Percentiles rank a stretch among this genome's conserved stretches.
Conservation (phyloP, 768 basidiomycete genomes). For the Macrocybe gigantea region DNA sequence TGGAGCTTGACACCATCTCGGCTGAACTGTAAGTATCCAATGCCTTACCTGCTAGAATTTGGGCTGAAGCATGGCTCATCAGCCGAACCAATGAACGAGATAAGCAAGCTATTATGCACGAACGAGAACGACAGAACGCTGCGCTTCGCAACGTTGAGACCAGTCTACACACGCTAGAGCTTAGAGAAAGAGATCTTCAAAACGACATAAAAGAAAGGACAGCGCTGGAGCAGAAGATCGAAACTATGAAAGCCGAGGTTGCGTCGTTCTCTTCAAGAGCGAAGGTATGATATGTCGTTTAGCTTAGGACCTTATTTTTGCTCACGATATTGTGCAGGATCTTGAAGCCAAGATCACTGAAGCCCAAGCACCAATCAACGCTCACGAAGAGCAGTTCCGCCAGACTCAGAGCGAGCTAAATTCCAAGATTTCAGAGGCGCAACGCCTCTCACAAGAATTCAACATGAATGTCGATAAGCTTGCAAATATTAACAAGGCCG, state of each 20-base stretch:
- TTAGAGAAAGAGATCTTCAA: conserved; percentile 51
- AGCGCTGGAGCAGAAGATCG: conserved; percentile 47
- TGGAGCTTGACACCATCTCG: conserved; percentile 59
- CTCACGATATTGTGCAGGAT: conserved; percentile 36
- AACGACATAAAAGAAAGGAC: conserved; percentile 57
- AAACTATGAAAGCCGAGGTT: conserved; percentile 55
- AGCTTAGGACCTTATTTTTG: neutral
- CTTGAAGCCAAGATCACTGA: conserved; percentile 55
- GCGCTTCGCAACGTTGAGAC: conserved; percentile 51
- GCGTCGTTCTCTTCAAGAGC: conserved; percentile 32
- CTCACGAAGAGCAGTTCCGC: conserved; percentile 51
- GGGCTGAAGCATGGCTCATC: neutral
- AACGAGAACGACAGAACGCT: conserved; percentile 56
- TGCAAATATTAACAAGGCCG: conserved; percentile 48
- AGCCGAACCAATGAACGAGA: conserved; percentile 69
- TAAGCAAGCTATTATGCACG: conserved; percentile 45
- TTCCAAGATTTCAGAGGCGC: conserved; percentile 43
- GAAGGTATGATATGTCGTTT: conserved; percentile 35
- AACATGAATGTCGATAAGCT: conserved; percentile 61
- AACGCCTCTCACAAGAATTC: conserved; percentile 54
- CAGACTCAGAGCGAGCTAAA: conserved; percentile 44
- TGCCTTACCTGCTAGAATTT: too few relatives aligned
- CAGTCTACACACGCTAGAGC: conserved; percentile 56
- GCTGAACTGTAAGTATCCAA: conserved; percentile 53
- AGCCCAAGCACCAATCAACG: conserved; percentile 59